Evolutionary conservation across 176 grass and related monocot species (phyloP).

Genomic region (Aegilops bicornis): DNA sequence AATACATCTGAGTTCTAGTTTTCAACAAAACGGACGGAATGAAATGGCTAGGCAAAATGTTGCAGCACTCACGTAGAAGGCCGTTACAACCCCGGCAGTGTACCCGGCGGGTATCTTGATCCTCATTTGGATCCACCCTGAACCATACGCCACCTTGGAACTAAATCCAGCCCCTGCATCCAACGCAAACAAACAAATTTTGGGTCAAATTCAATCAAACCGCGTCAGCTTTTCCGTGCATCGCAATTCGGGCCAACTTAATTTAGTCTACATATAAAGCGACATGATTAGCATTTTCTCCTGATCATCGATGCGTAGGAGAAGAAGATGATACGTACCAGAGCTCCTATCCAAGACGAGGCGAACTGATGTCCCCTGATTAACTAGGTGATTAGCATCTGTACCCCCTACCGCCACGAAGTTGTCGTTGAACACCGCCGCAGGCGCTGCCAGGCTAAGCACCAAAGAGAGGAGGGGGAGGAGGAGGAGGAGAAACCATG

Average conservation of each 20-base stretch:
- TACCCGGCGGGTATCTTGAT: slow-evolving; percentile 60
- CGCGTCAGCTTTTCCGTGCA: not conserved
- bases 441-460: not conserved
- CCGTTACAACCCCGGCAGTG: slow-evolving; percentile 63
- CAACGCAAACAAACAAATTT: not conserved
- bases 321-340: slow-evolving; percentile 13
- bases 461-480: not conserved
- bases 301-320: too few relatives aligned
- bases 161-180: slow-evolving; percentile 40
- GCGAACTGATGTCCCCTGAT: slow-evolving; percentile 34
- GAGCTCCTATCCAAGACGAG: slow-evolving; percentile 64
- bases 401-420: slow-evolving; percentile 48
- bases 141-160: slow-evolving; percentile 50
- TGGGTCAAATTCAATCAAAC: not conserved
- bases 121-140: slow-evolving; percentile 63
- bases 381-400: slow-evolving; percentile 37
- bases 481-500: not conserved
- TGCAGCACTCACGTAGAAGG: not conserved
- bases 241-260: too few relatives aligned
- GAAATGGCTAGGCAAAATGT: not conserved
- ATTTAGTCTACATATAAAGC: too few relatives aligned
- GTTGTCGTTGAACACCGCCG: slow-evolving; percentile 49
- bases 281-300: not conserved
- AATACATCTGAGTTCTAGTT: not conserved
- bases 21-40: too few relatives aligned